These are phyloP conservation scores for Haematococcus lacustris DNA, from an alignment of 139 green algal genomes.

Conservation along the genomic window DNA sequence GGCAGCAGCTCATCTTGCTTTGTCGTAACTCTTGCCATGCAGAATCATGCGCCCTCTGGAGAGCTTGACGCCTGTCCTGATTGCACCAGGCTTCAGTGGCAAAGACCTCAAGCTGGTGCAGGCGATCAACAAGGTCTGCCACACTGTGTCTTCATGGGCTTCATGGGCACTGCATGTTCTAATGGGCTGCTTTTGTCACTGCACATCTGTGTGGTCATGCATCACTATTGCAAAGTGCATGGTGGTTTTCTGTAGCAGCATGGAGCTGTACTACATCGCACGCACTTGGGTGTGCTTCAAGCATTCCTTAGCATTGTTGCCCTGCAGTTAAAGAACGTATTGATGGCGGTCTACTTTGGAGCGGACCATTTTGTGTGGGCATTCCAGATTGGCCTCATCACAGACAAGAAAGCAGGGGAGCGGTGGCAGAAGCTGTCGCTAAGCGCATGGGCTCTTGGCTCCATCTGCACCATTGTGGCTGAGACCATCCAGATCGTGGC, in stretches of 20 bases:
- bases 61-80: slow-evolving; percentile 60
- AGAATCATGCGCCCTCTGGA: slow-evolving; percentile 73
- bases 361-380: slow-evolving; percentile 91
- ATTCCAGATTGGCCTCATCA: slow-evolving; percentile 69
- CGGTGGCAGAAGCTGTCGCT: slow-evolving; percentile 65
- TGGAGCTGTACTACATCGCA: too few relatives aligned
- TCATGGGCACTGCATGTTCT: too few relatives aligned
- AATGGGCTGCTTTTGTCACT: too few relatives aligned
- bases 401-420: slow-evolving; percentile 60
- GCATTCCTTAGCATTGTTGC: too few relatives aligned
- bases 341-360: slow-evolving; percentile 92
- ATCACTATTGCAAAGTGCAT: too few relatives aligned
- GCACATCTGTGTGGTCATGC: too few relatives aligned
- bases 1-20: too few relatives aligned
- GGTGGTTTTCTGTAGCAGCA: too few relatives aligned
- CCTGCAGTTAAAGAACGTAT: slow-evolving; percentile 64
- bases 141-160: background rate
- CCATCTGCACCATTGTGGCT: slow-evolving; percentile 34
- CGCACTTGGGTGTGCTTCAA: too few relatives aligned
- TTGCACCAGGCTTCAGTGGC: slow-evolving; percentile 52
- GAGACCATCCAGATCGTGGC: slow-evolving; percentile 26
- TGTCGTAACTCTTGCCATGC: background rate
- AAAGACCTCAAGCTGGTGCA: slow-evolving; percentile 61
- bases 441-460: slow-evolving; percentile 56
- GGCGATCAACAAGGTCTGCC: slow-evolving; percentile 65